phyloP scores from a whole-genome alignment of 345 rosid species.

The Bruguiera parviflora region DNA sequence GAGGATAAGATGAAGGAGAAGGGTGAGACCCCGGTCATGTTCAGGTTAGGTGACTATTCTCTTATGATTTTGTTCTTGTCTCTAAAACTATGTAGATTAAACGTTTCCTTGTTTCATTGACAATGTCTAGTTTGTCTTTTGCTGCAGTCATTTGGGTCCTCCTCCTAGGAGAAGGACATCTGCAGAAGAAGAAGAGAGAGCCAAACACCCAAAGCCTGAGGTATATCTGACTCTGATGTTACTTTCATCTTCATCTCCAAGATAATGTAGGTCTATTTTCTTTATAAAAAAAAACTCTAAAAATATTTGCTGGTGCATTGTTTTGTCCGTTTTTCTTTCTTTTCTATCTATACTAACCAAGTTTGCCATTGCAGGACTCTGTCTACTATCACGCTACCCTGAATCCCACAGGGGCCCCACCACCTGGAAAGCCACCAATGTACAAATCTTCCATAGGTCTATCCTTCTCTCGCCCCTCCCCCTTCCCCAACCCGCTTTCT shows the following conservation, averaged over 20 bases:
- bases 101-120: conserved; percentile 19
- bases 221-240: conserved; percentile 36
- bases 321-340: background rate
- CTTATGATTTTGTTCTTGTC: conserved; percentile 7
- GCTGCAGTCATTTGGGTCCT: conserved; percentile 83
- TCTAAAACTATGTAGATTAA: conserved; percentile 11
- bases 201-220: conserved; percentile 79
- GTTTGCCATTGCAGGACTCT: conserved; percentile 64
- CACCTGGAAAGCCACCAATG: conserved; percentile 99
- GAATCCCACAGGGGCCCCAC: conserved; percentile 98
- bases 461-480: background rate
- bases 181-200: conserved; percentile 86
- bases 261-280: no score
- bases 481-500: background rate
- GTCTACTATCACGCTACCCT: conserved; percentile 93
- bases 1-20: conserved; percentile 92
- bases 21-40: conserved; percentile 97
- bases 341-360: conserved; percentile 12
- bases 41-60: conserved; percentile 50
- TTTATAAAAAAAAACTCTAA: no score
- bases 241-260: background rate
- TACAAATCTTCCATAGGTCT: conserved; percentile 83
- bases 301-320: no score
- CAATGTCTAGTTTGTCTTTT: conserved; percentile 28
- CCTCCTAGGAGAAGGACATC: conserved; percentile 67